Percentiles rank a stretch among this genome's conserved stretches.
Conservation (phyloP, 75 land plant species). For the Pinus taeda region DNA sequence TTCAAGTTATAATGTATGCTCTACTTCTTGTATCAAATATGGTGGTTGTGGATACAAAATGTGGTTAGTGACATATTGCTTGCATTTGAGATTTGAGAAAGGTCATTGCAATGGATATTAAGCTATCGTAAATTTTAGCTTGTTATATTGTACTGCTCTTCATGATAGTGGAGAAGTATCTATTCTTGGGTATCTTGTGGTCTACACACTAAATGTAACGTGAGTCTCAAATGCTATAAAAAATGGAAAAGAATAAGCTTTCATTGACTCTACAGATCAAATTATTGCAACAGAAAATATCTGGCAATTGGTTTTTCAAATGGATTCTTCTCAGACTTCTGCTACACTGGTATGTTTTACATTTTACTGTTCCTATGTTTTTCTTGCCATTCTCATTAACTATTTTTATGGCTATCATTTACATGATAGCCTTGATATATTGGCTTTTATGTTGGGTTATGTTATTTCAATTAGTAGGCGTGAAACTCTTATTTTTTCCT, state of each 20-base stretch:
- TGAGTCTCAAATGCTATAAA: background rate
- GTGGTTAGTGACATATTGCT: constrained; percentile 40
- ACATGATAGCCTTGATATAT: background rate
- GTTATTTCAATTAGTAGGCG: background rate
- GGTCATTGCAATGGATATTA: background rate
- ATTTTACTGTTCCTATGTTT: background rate
- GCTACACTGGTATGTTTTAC: constrained; percentile 56
- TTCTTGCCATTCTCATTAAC: background rate
- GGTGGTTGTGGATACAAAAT: constrained; percentile 67
- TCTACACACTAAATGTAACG: too few species aligned
- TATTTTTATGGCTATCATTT: too few species aligned
- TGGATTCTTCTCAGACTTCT: constrained; percentile 64
- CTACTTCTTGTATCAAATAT: constrained; percentile 60
- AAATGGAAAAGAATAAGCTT: background rate
- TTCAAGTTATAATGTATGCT: constrained; percentile 43
- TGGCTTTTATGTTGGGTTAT: background rate
- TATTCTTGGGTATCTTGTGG: background rate
- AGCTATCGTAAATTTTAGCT: background rate
- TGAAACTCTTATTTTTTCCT: background rate
- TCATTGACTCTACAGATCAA: constrained; percentile 53
- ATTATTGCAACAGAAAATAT: constrained; percentile 70
- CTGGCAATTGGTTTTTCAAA: constrained; percentile 67
- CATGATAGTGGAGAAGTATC: background rate
- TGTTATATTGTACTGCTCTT: background rate
- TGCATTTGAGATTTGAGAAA: background rate